These are phyloP conservation scores for Gnomoniopsis sp. DNA, from an alignment of 2,329 filamentous ascomycete species.

Conservation along the genomic window DNA sequence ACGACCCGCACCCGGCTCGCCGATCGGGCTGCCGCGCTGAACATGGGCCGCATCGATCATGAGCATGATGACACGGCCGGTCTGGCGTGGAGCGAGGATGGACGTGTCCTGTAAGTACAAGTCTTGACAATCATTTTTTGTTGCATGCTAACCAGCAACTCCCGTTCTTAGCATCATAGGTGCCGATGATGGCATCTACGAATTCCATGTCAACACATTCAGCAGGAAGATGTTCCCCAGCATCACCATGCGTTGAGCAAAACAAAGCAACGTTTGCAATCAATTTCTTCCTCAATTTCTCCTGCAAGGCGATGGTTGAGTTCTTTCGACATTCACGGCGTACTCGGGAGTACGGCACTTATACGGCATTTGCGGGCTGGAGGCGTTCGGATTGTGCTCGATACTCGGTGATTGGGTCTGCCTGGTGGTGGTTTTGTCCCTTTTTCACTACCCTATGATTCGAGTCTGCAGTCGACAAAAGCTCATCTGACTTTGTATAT, in stretches of 20 bases:
- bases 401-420: background rate
- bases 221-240: slow-evolving; percentile 58
- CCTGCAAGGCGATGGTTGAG: background rate
- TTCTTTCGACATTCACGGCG: background rate
- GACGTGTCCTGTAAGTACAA: slow-evolving; percentile 52
- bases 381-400: background rate
- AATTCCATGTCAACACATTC: slow-evolving; percentile 64
- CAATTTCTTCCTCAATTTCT: background rate
- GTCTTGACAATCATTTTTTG: slow-evolving; percentile 2
- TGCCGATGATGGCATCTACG: slow-evolving; percentile 71
- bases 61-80: slow-evolving; percentile 58
- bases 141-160: slow-evolving; percentile 21
- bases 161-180: slow-evolving; percentile 50
- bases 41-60: slow-evolving; percentile 20
- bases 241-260: slow-evolving; percentile 46
- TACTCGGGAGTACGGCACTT: background rate
- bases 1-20: slow-evolving; percentile 14
- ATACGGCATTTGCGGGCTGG: background rate
- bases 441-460: background rate
- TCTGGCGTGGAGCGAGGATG: slow-evolving; percentile 60
- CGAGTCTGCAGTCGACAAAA: background rate
- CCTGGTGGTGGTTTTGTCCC: background rate
- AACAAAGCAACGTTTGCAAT: background rate
- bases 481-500: background rate
- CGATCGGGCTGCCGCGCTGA: slow-evolving; percentile 2